phyloP scores from a whole-genome alignment of 495 filamentous ascomycete genomes.

The Tuber indicum region DNA sequence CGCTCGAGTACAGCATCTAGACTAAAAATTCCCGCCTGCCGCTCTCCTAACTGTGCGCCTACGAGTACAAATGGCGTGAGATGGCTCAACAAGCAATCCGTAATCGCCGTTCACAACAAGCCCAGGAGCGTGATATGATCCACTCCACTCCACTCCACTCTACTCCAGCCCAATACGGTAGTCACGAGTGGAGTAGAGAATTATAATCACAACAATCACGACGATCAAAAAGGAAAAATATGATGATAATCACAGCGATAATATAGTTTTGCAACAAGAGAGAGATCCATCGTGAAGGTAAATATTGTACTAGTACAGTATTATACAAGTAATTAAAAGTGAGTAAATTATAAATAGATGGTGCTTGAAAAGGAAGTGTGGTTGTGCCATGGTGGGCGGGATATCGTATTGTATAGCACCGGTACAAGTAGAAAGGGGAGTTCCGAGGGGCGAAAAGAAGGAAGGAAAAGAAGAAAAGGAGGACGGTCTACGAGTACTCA shows the following conservation, averaged over 20 bases:
- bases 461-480: neutral
- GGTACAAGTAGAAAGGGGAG: neutral
- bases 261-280: neutral
- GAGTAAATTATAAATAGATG: neutral
- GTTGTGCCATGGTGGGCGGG: neutral
- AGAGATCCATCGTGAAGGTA: neutral
- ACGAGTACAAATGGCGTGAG: too few species aligned
- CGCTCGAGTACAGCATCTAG: too few species aligned
- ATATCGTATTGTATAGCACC: too few species aligned
- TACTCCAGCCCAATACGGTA: neutral
- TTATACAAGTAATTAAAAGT: neutral
- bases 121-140: neutral
- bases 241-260: neutral
- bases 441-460: neutral
- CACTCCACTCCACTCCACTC: neutral
- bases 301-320: neutral
- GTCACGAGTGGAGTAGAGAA: neutral
- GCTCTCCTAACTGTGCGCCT: too few species aligned
- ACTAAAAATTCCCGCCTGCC: too few species aligned
- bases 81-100: too few species aligned
- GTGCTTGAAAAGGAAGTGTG: neutral
- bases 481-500: neutral
- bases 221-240: neutral
- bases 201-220: neutral
- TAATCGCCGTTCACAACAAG: neutral